These are phyloP conservation scores for Tolypocladium tropicale DNA, from an alignment of 2,329 filamentous ascomycete species.

Conservation along the genomic window DNA sequence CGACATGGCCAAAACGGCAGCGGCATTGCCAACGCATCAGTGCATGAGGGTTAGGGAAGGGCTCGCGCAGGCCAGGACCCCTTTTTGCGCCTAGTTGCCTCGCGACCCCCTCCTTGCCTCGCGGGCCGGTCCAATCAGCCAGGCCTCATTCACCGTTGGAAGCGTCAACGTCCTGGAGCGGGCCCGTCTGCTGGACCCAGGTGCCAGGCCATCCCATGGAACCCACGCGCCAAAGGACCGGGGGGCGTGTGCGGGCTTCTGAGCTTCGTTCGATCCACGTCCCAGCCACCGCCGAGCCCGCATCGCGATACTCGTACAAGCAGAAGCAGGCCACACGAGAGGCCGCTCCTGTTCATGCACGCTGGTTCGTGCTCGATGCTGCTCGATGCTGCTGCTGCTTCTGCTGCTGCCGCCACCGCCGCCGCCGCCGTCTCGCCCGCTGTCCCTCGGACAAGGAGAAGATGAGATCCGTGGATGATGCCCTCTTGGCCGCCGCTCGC, in stretches of 20 bases:
- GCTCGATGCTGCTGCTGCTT: not conserved
- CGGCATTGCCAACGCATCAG: constrained; percentile 67
- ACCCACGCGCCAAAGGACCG: not conserved
- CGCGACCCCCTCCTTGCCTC: constrained; percentile 3
- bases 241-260: not conserved
- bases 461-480: too few relatives aligned
- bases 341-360: constrained; percentile 1
- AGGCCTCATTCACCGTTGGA: constrained; percentile 12
- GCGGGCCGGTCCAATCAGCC: constrained; percentile 11
- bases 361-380: not conserved
- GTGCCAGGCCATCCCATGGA: too few relatives aligned
- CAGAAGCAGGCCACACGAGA: not conserved
- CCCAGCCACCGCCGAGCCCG: not conserved
- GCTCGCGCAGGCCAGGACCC: constrained; percentile 6
- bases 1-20: constrained; percentile 37
- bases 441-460: not conserved
- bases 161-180: not conserved
- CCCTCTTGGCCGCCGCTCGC: constrained; percentile 3
- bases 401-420: too few relatives aligned
- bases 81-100: constrained; percentile 3
- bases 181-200: not conserved
- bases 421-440: too few relatives aligned
- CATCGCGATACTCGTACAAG: not conserved
- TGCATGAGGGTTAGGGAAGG: constrained; percentile 48
- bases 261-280: not conserved